Base-by-base conservation (phyloP, 257 asterid species). In the Apocynum venetum region DNA sequence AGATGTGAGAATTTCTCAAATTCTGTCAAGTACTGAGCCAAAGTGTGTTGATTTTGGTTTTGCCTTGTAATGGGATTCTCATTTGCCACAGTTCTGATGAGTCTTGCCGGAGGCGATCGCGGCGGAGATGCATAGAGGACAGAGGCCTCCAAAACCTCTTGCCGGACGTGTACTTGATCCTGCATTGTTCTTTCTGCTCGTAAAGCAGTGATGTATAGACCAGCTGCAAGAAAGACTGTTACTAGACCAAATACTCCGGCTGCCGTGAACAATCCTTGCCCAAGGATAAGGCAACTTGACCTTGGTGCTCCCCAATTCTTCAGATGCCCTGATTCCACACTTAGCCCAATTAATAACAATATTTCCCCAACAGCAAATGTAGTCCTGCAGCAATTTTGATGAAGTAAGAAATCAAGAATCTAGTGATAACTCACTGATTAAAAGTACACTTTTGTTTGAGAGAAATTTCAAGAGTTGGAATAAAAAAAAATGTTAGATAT, bases 261-360 rank as follows among this genome's bases (percentile, higher is more conserved):
- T 0, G 96, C 85, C 3, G 95, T 83, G 92, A 92, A 95, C 78
- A 95, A 44, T 2, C 98, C 97, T 73, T 82, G 90, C 55, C 87
- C 85, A 1, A 90, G 70, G 53, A 79, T 75, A 4, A 90, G 82
- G 80, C 98, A 95, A 57, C 77, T 83, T 3, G 89, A 73, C 46
- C 82, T 87, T 2, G 94, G 90, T 15, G 61, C 56, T 38, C 46
- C 87, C 98, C 98, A 95, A 55, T 89, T 83, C 15, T 83, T 90
- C 65, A 95, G 88, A 80, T 95, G 98, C 20, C 98, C 97, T 6
- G 98, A 92, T 82, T 95, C 98, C 7, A 91, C 90, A 73, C 91
- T 91, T 46, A 95, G 80, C 49, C 96, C 97, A n/a, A 92, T 85
- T 14, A 95, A 82, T 52, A 95, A 74, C 77, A 92, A 77, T 52